phyloP scores from a whole-genome alignment of 2,329 filamentous ascomycete genomes.

The Fusarium humuli region DNA sequence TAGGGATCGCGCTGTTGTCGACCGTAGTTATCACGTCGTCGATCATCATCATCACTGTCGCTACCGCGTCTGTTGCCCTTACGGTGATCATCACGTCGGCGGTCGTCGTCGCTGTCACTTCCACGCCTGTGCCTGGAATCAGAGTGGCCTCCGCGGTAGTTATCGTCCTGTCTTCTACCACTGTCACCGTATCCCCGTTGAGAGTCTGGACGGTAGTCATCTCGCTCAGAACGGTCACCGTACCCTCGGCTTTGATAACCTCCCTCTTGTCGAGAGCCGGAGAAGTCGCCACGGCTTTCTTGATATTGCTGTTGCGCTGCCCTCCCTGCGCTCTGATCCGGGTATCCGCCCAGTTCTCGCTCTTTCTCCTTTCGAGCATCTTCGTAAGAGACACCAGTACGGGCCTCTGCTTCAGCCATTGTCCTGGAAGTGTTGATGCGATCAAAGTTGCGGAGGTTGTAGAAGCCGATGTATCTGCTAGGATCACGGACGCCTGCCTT shows the following conservation, averaged over 20 bases:
- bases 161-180: constrained; percentile 11
- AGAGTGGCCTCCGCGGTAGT: constrained; percentile 7
- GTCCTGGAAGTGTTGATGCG: constrained; percentile 78
- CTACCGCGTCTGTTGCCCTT: not conserved
- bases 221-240: constrained; percentile 8
- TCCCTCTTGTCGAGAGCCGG: not conserved
- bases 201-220: constrained; percentile 4
- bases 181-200: constrained; percentile 1
- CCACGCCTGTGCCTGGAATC: not conserved
- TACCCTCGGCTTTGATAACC: constrained; percentile 24
- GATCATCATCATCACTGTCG: constrained; percentile 5
- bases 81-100: not conserved
- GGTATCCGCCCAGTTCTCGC: constrained; percentile 63
- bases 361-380: constrained; percentile 73
- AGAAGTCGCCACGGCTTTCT: constrained; percentile 21
- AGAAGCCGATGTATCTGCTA: constrained; percentile 81
- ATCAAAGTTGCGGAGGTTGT: constrained; percentile 87
- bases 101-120: not conserved
- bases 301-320: constrained; percentile 21
- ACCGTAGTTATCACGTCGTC: constrained; percentile 11
- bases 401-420: constrained; percentile 70
- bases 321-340: constrained; percentile 46
- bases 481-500: constrained; percentile 77
- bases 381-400: constrained; percentile 75
- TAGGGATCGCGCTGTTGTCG: constrained; percentile 12